A percentile compares a stretch with the other conserved stretches of the same genome.
Conservation (phyloP, 2,329 filamentous ascomycete species). For the Verticillium albo-atrum region DNA sequence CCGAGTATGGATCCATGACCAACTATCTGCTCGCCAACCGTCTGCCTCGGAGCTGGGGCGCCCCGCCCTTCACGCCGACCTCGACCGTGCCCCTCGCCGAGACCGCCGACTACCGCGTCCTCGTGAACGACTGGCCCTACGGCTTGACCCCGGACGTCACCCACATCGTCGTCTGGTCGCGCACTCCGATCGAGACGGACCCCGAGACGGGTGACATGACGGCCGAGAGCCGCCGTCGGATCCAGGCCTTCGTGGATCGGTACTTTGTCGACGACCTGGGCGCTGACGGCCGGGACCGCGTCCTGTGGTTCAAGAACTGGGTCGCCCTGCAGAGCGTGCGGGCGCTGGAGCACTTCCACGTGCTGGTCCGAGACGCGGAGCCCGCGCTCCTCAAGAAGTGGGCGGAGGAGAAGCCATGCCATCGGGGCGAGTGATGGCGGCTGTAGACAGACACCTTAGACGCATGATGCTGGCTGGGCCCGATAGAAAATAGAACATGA, state of each 20-base stretch:
- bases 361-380: slow-evolving; percentile 56
- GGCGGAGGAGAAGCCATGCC: slow-evolving; percentile 41
- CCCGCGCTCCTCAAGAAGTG: slow-evolving; percentile 49
- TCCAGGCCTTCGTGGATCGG: slow-evolving; percentile 64
- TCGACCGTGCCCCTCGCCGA: slow-evolving; percentile 49
- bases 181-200: slow-evolving; percentile 73
- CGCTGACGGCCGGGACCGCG: slow-evolving; percentile 40
- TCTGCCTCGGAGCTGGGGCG: slow-evolving; percentile 62
- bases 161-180: slow-evolving; percentile 92
- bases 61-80: slow-evolving; percentile 48
- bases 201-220: slow-evolving; percentile 68
- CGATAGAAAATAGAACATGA: slow-evolving; percentile 3
- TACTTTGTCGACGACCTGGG: slow-evolving; percentile 62
- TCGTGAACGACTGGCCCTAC: slow-evolving; percentile 94
- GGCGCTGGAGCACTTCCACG: slow-evolving; percentile 84
- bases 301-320: slow-evolving; percentile 96
- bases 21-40: slow-evolving; percentile 72
- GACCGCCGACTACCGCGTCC: slow-evolving; percentile 59
- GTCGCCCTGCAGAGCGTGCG: slow-evolving; percentile 81
- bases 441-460: neutral
- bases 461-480: neutral
- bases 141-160: slow-evolving; percentile 61
- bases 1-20: slow-evolving; percentile 74
- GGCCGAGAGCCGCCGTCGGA: slow-evolving; percentile 54
- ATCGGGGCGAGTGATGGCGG: slow-evolving; percentile 16